Conservation (phyloP, 2,329 filamentous ascomycete species). For the Trichoderma gracile region DNA sequence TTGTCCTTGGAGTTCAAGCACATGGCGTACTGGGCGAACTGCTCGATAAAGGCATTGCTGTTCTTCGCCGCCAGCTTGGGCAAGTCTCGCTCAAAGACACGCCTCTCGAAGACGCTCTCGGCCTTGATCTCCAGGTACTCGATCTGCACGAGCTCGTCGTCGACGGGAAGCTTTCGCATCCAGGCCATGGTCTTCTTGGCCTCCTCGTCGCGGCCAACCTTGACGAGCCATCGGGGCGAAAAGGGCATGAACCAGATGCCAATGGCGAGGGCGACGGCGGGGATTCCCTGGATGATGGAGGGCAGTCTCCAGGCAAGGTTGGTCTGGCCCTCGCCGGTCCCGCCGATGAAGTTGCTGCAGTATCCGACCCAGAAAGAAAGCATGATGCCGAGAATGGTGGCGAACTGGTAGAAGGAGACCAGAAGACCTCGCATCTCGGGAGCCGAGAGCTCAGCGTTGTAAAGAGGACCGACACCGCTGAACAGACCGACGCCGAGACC, state of each 20-base stretch:
- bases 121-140: slow-evolving; percentile 83
- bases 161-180: slow-evolving; percentile 62
- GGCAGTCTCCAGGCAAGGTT: slow-evolving; percentile 49
- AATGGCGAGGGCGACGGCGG: slow-evolving; percentile 63
- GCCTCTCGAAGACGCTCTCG: slow-evolving; percentile 72
- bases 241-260: slow-evolving; percentile 82
- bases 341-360: slow-evolving; percentile 35
- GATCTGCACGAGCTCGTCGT: slow-evolving; percentile 69
- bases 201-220: slow-evolving; percentile 69
- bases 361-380: slow-evolving; percentile 65
- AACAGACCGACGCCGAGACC: slow-evolving; percentile 70
- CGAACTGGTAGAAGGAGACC: slow-evolving; percentile 52
- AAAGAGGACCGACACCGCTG: slow-evolving; percentile 65
- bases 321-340: slow-evolving; percentile 45
- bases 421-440: slow-evolving; percentile 46
- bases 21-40: slow-evolving; percentile 53
- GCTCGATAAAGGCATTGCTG: slow-evolving; percentile 44
- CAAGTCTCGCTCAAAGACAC: slow-evolving; percentile 62
- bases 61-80: slow-evolving; percentile 46
- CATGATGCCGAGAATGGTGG: slow-evolving; percentile 65
- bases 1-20: slow-evolving; percentile 51
- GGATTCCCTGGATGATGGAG: slow-evolving; percentile 65
- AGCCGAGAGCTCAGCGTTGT: slow-evolving; percentile 50
- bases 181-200: slow-evolving; percentile 62
- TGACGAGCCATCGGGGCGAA: slow-evolving; percentile 72